Percentiles rank a stretch among this genome's conserved stretches.
Conservation (phyloP, 1,139 yeast species). For the Chernovozyma aurita region DNA sequence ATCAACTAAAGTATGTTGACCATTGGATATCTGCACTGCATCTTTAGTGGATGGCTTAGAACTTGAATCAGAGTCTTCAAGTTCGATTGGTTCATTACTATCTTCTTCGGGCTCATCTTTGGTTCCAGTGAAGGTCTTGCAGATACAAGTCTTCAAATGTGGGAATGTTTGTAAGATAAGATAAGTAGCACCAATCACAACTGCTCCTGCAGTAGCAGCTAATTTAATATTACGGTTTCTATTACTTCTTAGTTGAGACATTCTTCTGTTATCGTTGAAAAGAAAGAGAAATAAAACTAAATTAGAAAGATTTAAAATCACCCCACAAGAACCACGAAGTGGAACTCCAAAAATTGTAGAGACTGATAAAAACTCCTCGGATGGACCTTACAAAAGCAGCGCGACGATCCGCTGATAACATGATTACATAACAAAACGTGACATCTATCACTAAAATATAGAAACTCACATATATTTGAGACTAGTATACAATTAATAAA, state of each 20-base stretch:
- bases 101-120: conserved; percentile 14
- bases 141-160: conserved; percentile 34
- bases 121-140: conserved; percentile 20
- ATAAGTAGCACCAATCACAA: conserved; percentile 41
- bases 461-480: conserved; percentile 1
- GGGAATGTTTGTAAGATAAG: conserved; percentile 50
- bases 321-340: no score
- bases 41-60: conserved; percentile 4
- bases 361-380: no score
- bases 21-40: conserved; percentile 6
- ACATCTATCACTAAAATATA: neutral
- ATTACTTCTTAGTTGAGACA: neutral
- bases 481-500: conserved; percentile 7
- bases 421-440: no score
- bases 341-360: neutral
- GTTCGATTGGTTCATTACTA: conserved; percentile 22
- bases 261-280: neutral
- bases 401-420: no score
- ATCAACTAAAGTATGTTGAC: conserved; percentile 21
- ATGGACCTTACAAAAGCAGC: neutral
- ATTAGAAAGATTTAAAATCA: neutral
- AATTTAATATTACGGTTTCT: conserved; percentile 11
- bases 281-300: neutral
- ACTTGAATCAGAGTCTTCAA: no score
- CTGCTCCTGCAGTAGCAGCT: conserved; percentile 34